Evolutionary conservation across 2,329 filamentous ascomycete species (phyloP).

Genomic region (Cordyceps fumosorosea): DNA sequence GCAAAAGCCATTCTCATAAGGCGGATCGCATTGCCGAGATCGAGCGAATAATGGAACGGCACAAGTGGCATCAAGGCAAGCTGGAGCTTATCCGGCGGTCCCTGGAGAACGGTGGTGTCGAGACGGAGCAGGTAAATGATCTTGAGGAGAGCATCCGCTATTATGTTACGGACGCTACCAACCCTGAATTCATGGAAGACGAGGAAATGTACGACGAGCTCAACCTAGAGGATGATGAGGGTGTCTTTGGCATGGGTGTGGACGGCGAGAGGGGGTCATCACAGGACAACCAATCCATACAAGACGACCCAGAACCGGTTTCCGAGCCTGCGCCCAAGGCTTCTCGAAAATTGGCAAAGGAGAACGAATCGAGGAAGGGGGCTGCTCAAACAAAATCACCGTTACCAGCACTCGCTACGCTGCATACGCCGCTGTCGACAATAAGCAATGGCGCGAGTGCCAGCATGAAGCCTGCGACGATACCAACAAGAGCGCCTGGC

Average conservation of each 20-base stretch:
- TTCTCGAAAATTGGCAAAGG: conserved; percentile 50
- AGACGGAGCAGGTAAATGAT: conserved; percentile 78
- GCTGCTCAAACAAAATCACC: conserved; percentile 91
- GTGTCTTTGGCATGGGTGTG: conserved; percentile 69
- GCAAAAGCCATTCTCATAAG: conserved; percentile 79
- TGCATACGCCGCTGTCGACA: conserved; percentile 66
- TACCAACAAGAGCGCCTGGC: conserved; percentile 76
- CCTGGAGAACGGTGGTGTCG: conserved; percentile 86
- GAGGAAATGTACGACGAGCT: conserved; percentile 94
- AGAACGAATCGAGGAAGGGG: conserved; percentile 60
- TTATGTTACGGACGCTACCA: conserved; percentile 86
- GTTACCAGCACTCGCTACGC: conserved; percentile 80
- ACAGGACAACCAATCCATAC: conserved; percentile 87
- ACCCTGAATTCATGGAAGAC: conserved; percentile 86
- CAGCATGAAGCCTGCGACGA: conserved; percentile 85
- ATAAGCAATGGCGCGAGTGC: conserved; percentile 54
- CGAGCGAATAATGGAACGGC: conserved; percentile 75
- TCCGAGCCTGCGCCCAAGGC: conserved; percentile 42
- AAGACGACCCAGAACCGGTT: conserved; percentile 59
- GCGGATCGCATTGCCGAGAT: conserved; percentile 84
- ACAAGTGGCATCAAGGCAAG: conserved; percentile 95
- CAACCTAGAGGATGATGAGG: conserved; percentile 87
- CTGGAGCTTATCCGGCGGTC: conserved; percentile 85
- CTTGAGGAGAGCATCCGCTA: conserved; percentile 90
- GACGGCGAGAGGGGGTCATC: conserved; percentile 89